Evolutionary conservation across 176 grass and related monocot genomes (phyloP), one percentile per base, ranked within the genome.

Genomic region (Aegilops longissima): DNA sequence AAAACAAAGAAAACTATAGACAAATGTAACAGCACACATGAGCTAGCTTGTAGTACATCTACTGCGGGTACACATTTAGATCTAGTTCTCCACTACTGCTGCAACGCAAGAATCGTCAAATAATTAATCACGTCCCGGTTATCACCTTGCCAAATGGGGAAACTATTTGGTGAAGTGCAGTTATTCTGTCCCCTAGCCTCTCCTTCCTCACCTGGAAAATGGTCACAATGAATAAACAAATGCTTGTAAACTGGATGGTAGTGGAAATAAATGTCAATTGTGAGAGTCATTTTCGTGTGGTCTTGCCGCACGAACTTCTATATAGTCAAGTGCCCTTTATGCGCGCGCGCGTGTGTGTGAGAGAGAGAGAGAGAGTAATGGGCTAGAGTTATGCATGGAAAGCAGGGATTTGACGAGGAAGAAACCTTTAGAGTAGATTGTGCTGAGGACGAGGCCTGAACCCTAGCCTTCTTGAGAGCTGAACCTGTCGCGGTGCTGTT

Each of bases 361-460:
- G 17, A 61, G 45, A 69, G 17, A 61, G 24, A 76, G 35, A 47
- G 23, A 25, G 40, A 73, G 49, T 47, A 7, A n/a, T 61, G 47
- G 30, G 31, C 30, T 69, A 45, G 58, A 13, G 68, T 70, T 49
- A 86, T 82, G 59, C 59, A 62, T 62, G 63, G 62, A 91, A 91
- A 91, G 70, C 23, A 85, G 62, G 54, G 90, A 81, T 59, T 47
- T 70, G 90, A 30, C 49, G 73, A 86, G 83, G 83, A 89, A 90
- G 87, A 91, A 86, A 97, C 96, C 96, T 98, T 98, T 91, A 98
- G 89, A 91, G 94, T 96, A 87, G 96, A 93, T 98, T 98, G 94
- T 86, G 92, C 90, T 70, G 96, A 95, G 40, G 96, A 98, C 51
- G 93, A 85, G 56, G 87, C 92, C 87, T 94, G 96, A 94, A 98